Conservation (phyloP, 495 filamentous ascomycete genomes). For the Penicillium simplicissimum region DNA sequence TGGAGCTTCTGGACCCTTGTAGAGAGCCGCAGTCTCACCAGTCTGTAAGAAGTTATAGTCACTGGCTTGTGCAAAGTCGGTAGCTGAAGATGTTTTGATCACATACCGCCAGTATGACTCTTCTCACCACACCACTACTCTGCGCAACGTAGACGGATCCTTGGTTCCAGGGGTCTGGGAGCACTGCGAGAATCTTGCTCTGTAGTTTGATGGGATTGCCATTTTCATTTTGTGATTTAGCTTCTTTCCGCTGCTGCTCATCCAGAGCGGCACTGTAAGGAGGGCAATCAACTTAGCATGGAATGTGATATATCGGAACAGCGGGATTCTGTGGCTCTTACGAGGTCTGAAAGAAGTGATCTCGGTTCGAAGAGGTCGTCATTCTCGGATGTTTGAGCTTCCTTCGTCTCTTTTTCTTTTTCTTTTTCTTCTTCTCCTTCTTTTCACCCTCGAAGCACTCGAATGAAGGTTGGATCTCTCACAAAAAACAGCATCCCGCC, state of each 20-base stretch:
- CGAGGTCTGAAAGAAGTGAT: constrained; percentile 87
- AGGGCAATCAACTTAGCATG: constrained; percentile 9
- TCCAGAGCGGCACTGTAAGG: constrained; percentile 65
- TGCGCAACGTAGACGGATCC: constrained; percentile 77
- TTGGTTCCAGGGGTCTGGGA: constrained; percentile 62
- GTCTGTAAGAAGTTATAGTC: constrained; percentile 34
- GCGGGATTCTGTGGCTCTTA: constrained; percentile 18
- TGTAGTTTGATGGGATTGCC: constrained; percentile 77
- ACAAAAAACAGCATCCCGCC: constrained; percentile 11
- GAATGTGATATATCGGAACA: constrained; percentile 5
- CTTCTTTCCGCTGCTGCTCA: constrained; percentile 67
- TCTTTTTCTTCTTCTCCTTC: no score
- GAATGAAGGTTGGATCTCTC: constrained; percentile 12
- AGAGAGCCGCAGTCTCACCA: constrained; percentile 53
- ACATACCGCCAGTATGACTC: constrained; percentile 76
- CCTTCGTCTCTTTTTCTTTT: not conserved
- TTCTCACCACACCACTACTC: constrained; percentile 73
- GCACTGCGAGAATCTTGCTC: constrained; percentile 81
- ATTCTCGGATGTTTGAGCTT: constrained; percentile 40
- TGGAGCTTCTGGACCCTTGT: constrained; percentile 75
- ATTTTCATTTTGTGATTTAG: constrained; percentile 79
- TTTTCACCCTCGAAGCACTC: not conserved
- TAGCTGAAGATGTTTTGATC: not conserved
- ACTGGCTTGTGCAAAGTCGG: not conserved
- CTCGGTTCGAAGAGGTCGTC: constrained; percentile 64